Evolutionary conservation across 1,284 basidiomycete genomes (phyloP), one percentile per base, ranked within the genome.

Genomic region (Limonomyces culmigenus): DNA sequence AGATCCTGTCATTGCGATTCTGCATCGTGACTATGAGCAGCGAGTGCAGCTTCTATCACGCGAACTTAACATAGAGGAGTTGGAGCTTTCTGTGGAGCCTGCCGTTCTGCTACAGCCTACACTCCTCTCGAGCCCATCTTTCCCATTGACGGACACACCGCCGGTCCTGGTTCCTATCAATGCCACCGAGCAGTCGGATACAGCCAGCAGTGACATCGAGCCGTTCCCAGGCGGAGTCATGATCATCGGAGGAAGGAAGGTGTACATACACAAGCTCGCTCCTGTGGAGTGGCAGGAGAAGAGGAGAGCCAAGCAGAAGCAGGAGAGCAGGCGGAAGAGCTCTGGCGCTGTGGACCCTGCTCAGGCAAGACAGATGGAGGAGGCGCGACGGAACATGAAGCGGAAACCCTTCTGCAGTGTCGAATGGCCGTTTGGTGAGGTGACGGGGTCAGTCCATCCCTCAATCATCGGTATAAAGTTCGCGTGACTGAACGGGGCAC

Each of bases 381-480:
- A 57, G 38, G 67, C 68, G 38, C 52, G 63, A 34, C 65, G 56
- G 52, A 66, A 60, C 45, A 58, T 64, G 41, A 78, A 68, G 42
- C 53, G 70, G 1, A 62, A 54, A 29, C 65, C 65, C 25, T n/a
- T 8, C 25, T 27, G 11, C 0, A 48, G 48, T 16, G 60, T 80
- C 8, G 63, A 68, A 14, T 84, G 81, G 81, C 77, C 78, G 11
- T 83, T 75, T 73, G 67, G 63, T 41, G 65, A 70, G 39, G 59
- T 83, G 19, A 61, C 66, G 42, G 65, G 71, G 72, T 80, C 55
- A 52, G 62, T 56, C 36, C 29, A 42, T 29, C 21, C 30, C 34
- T 35, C 16, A 11, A 20, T 30, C 21, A 41, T 23, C 33, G 30
- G 35, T 21, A 36, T 11, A 40, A 32, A 46, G 23, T 29, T 31